Conservation (phyloP, 2,329 filamentous ascomycete genomes). For the Microsporum canis region DNA sequence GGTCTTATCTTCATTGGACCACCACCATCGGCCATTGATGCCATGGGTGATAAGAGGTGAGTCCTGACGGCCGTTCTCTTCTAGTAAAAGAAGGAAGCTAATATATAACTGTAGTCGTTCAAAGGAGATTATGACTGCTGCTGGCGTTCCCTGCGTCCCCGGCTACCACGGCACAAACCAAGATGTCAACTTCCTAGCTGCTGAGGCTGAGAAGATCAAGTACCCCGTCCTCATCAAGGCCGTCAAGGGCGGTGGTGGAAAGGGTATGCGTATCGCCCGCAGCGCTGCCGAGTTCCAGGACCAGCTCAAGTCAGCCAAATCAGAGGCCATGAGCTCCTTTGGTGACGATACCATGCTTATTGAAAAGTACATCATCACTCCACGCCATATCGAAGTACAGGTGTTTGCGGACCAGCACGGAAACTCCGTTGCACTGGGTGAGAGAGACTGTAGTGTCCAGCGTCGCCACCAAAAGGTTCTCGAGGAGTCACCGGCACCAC, state of each 20-base stretch:
- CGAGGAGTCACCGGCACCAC: constrained; percentile 54
- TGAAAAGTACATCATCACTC: constrained; percentile 57
- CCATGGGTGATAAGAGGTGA: constrained; percentile 86
- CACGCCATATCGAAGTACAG: constrained; percentile 56
- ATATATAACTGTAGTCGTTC: constrained; percentile 43
- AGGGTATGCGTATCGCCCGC: constrained; percentile 55
- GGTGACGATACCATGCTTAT: constrained; percentile 56
- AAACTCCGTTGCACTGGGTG: constrained; percentile 52
- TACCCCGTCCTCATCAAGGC: constrained; percentile 56
- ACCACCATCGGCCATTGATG: constrained; percentile 60
- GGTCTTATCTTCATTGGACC: constrained; percentile 92
- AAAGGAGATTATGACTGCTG: constrained; percentile 92
- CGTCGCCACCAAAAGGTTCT: constrained; percentile 55
- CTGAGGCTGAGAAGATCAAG: constrained; percentile 60
- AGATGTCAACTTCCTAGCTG: constrained; percentile 49
- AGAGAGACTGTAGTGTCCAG: constrained; percentile 56
- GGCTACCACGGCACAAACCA: constrained; percentile 89
- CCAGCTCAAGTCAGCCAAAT: constrained; percentile 53
- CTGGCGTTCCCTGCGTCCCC: constrained; percentile 92
- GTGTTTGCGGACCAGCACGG: constrained; percentile 56
- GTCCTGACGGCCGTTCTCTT: not conserved
- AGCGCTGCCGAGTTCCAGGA: constrained; percentile 47
- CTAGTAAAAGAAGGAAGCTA: not conserved
- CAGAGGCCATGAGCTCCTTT: constrained; percentile 53
- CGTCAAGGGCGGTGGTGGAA: constrained; percentile 56